Conservation (phyloP, 805 yeast species). For the Myxozyma kluyveri region DNA sequence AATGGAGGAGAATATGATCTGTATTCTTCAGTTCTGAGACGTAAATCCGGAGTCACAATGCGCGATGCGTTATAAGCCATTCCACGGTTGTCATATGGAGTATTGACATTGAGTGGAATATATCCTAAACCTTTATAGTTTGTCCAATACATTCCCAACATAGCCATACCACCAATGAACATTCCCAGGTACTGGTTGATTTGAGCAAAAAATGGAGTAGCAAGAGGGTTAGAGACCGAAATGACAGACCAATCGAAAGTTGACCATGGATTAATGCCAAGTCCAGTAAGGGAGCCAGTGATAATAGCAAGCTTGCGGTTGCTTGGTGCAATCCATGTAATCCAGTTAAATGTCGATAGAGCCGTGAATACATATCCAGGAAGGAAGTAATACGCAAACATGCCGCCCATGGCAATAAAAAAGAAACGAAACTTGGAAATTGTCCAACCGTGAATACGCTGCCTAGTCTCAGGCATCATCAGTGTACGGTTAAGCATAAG, state of each 20-base stretch:
- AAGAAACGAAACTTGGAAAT: constrained; percentile 54
- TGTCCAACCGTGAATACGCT: constrained; percentile 58
- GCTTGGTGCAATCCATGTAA: constrained; percentile 56
- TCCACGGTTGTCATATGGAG: constrained; percentile 37
- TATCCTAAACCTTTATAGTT: constrained; percentile 37
- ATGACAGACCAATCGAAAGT: constrained; percentile 46
- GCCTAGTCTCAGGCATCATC: constrained; percentile 43
- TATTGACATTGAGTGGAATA: constrained; percentile 48
- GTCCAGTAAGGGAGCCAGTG: constrained; percentile 45
- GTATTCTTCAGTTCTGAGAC: constrained; percentile 50
- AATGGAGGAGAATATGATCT: constrained; percentile 61
- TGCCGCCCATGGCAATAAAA: constrained; percentile 40
- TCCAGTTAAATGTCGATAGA: constrained; percentile 56
- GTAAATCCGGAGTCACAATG: constrained; percentile 47
- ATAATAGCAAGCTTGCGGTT: constrained; percentile 50
- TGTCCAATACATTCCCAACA: constrained; percentile 13
- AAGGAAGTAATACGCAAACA: constrained; percentile 55
- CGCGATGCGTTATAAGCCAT: constrained; percentile 48
- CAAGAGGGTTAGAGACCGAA: constrained; percentile 35
- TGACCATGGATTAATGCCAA: constrained; percentile 49
- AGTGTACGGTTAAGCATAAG: constrained; percentile 52
- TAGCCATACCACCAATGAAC: constrained; percentile 35
- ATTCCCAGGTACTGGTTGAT: constrained; percentile 40
- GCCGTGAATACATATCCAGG: constrained; percentile 62
- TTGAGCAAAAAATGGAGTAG: constrained; percentile 46